Conservation (phyloP, 2,329 filamentous ascomycete species). For the Penicillium sp. region DNA sequence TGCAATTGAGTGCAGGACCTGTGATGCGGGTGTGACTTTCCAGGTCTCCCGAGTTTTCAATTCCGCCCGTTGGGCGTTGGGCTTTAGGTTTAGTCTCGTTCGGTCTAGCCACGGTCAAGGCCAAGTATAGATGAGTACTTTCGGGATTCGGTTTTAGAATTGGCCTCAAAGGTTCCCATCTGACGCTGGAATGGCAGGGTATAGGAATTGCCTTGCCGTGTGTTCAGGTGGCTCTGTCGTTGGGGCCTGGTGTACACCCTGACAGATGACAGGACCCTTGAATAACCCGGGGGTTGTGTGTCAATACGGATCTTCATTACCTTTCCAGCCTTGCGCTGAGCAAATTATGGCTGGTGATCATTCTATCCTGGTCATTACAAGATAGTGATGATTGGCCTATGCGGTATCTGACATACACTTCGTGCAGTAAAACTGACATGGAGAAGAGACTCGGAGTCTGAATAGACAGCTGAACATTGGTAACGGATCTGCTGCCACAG, state of each 20-base stretch:
- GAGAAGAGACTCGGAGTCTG: background rate
- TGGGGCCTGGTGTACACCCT: background rate
- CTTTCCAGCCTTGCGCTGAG: background rate
- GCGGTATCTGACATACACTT: background rate
- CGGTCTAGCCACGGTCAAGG: background rate
- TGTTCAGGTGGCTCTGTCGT: background rate
- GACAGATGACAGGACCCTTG: background rate
- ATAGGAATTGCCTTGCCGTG: background rate
- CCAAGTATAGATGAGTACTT: background rate
- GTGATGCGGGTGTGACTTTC: conserved; percentile 7
- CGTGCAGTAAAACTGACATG: background rate
- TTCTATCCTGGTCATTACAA: background rate
- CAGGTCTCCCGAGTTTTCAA: background rate
- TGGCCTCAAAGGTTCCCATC: background rate
- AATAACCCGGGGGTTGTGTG: background rate
- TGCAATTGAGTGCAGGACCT: conserved; percentile 15
- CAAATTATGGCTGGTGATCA: background rate
- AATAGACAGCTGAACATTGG: background rate
- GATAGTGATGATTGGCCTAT: background rate
- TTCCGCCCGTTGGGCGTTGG: background rate
- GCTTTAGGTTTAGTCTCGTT: background rate
- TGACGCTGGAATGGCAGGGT: background rate
- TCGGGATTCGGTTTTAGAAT: background rate
- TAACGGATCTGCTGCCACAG: background rate
- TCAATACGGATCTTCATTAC: background rate